Evolutionary conservation across 2,329 filamentous ascomycete genomes (phyloP).

Genomic region (Botryosphaeria dothidea): DNA sequence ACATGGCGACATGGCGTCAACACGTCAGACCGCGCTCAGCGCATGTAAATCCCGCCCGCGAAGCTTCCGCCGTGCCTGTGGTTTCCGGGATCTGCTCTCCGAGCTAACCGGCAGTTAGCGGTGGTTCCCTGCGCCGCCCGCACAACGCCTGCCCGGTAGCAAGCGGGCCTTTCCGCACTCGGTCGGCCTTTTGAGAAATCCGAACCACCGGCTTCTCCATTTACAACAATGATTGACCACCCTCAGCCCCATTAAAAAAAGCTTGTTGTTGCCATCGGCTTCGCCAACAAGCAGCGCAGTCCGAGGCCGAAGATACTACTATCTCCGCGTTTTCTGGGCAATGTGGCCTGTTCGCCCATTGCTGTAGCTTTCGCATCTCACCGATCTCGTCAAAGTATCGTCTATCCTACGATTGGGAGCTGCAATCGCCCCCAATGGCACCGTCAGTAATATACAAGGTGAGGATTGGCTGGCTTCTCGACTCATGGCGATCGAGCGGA

Average conservation of each 20-base stretch:
- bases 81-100: not conserved
- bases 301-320: not conserved
- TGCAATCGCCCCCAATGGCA: not conserved
- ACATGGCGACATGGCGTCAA: not conserved
- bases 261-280: not conserved
- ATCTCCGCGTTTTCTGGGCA: not conserved
- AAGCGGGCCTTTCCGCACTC: not conserved
- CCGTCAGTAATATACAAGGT: no score
- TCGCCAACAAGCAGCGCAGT: not conserved
- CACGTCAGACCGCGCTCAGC: constrained; percentile 2
- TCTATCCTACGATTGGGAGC: not conserved
- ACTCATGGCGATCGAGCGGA: not conserved
- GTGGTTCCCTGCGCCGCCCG: not conserved
- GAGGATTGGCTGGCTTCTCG: no score
- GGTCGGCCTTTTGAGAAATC: not conserved
- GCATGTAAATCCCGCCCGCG: not conserved
- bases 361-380: not conserved
- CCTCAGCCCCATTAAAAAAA: not conserved
- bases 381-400: not conserved
- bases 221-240: not conserved
- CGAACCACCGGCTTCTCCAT: not conserved
- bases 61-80: not conserved
- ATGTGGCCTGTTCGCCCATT: not conserved
- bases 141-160: not conserved
- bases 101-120: not conserved